These are phyloP conservation scores for Hypseocharis bilobata DNA, from an alignment of 441 rosid species.

Conservation along the genomic window DNA sequence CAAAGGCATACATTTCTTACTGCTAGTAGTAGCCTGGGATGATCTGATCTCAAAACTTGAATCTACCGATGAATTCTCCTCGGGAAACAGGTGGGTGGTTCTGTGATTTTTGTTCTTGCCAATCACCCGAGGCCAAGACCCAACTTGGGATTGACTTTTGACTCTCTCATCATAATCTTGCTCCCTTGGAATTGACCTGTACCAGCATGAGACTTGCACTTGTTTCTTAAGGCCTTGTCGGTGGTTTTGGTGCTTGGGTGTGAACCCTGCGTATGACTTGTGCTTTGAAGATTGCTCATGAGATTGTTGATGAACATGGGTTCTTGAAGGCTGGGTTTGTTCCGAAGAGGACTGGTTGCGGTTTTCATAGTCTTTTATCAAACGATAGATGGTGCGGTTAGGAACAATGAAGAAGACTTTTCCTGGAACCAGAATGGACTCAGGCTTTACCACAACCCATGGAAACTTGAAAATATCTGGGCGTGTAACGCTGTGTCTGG, in stretches of 20 bases:
- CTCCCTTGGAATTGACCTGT: constrained; percentile 10
- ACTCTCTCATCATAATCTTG: not conserved
- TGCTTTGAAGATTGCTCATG: constrained; percentile 6
- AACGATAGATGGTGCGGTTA: constrained; percentile 26
- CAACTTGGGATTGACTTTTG: constrained; percentile 15
- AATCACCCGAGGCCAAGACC: constrained; percentile 23
- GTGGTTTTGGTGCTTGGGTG: constrained; percentile 21
- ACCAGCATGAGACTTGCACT: constrained; percentile 18
- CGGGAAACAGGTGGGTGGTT: constrained; percentile 2
- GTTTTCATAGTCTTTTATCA: constrained; percentile 25
- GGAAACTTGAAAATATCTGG: constrained; percentile 41
- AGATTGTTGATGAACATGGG: constrained; percentile 1
- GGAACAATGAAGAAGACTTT: constrained; percentile 40
- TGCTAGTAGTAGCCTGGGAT: not conserved
- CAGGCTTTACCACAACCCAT: constrained; percentile 38
- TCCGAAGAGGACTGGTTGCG: constrained; percentile 9
- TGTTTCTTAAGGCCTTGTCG: constrained; percentile 10
- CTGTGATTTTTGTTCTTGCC: constrained; percentile 6
- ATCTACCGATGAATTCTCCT: constrained; percentile 14
- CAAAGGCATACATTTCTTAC: not conserved
- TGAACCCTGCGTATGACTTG: constrained; percentile 13
- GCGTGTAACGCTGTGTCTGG: constrained; percentile 40
- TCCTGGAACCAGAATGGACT: constrained; percentile 28
- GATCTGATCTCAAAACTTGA: constrained; percentile 2
- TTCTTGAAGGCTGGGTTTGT: constrained; percentile 9